Evolutionary conservation across 2,329 filamentous ascomycete genomes (phyloP).

Genomic region (Bipolaris victoriae): DNA sequence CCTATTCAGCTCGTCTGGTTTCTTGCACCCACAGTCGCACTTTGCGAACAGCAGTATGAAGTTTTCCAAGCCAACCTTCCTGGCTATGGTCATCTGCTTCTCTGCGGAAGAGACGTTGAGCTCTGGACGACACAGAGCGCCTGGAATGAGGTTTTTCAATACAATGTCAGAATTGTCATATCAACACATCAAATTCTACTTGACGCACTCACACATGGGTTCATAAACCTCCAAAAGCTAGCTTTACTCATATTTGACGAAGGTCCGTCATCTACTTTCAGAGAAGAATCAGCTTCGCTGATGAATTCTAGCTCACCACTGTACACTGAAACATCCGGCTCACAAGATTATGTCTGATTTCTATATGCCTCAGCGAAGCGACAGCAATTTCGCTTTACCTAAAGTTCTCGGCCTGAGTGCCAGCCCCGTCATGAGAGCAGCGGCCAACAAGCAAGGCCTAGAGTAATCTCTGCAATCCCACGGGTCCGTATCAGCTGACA

Average conservation of each 20-base stretch:
- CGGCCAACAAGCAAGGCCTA: conserved; percentile 57
- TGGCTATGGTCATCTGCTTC: conserved; percentile 63
- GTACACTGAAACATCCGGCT: conserved; percentile 66
- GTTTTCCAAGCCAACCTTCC: conserved; percentile 47
- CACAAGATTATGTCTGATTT: conserved; percentile 75
- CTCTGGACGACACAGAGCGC: conserved; percentile 71
- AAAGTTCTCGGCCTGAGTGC: conserved; percentile 80
- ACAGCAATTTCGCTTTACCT: conserved; percentile 55
- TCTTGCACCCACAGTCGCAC: conserved; percentile 52
- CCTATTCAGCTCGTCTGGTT: conserved; percentile 53
- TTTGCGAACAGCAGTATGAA: conserved; percentile 54
- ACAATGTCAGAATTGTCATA: conserved; percentile 72
- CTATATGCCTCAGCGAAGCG: conserved; percentile 62
- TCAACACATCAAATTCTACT: conserved; percentile 77
- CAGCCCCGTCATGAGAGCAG: conserved; percentile 72
- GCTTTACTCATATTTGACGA: conserved; percentile 82
- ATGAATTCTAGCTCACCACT: conserved; percentile 70
- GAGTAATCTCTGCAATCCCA: conserved; percentile 44
- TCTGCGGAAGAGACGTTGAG: conserved; percentile 74
- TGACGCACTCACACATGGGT: conserved; percentile 76
- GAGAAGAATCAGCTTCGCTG: neutral
- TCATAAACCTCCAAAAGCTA: conserved; percentile 68
- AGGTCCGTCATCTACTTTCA: conserved; percentile 56
- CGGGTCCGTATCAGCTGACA: conserved; percentile 18
- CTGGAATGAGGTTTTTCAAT: conserved; percentile 69